Evolutionary conservation across 495 filamentous ascomycete species (phyloP).

Genomic region (Lentithecium fluviatile): DNA sequence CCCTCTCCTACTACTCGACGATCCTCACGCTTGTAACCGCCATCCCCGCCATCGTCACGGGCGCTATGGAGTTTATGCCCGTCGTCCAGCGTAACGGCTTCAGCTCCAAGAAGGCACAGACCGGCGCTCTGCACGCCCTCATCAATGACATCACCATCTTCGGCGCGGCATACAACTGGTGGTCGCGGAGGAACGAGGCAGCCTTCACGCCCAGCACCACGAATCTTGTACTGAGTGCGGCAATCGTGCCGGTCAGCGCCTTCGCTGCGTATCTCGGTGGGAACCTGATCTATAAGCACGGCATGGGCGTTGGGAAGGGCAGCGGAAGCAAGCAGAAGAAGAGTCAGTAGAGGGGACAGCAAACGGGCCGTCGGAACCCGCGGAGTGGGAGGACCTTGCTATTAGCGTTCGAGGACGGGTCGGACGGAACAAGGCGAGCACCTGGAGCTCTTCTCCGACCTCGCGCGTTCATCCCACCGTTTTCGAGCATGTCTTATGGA

Average conservation of each 20-base stretch:
- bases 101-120: conserved; percentile 16
- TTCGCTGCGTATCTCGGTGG: conserved; percentile 33
- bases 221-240: conserved; percentile 26
- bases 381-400: background rate
- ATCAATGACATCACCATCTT: conserved; percentile 25
- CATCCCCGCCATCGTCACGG: conserved; percentile 21
- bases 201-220: conserved; percentile 15
- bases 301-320: conserved; percentile 30
- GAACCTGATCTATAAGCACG: conserved; percentile 31
- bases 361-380: background rate
- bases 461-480: too few species aligned
- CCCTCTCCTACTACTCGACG: conserved; percentile 30
- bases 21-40: conserved; percentile 23
- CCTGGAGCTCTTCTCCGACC: too few species aligned
- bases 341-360: conserved; percentile 4
- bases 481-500: too few species aligned
- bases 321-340: conserved; percentile 27
- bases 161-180: conserved; percentile 26
- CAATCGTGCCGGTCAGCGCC: conserved; percentile 17
- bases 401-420: background rate
- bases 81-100: conserved; percentile 28
- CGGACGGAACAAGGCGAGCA: too few species aligned
- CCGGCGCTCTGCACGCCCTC: conserved; percentile 20
- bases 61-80: conserved; percentile 20
- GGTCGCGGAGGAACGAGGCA: conserved; percentile 16